Conservation (phyloP, 108 stramenopile genomes). For the Fragilaria radians region DNA sequence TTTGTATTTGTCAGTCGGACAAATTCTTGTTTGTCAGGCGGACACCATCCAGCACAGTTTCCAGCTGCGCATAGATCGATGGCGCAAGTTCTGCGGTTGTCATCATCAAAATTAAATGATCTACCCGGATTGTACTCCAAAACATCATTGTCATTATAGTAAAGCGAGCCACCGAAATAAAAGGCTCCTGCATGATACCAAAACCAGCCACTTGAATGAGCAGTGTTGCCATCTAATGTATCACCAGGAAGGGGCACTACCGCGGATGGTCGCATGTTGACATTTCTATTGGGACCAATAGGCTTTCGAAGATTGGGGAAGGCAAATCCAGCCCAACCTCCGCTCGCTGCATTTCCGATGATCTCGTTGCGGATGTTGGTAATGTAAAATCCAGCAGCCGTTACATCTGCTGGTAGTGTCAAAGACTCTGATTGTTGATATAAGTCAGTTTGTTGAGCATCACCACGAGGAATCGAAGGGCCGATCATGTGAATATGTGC, state of each 20-base stretch:
- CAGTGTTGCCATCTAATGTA: slow-evolving; percentile 28
- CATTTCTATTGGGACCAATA: slow-evolving; percentile 15
- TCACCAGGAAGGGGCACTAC: slow-evolving; percentile 2
- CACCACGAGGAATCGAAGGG: slow-evolving; percentile 2
- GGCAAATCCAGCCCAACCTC: slow-evolving; percentile 42
- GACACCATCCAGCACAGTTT: slow-evolving; percentile 8
- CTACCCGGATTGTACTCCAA: slow-evolving; percentile 30
- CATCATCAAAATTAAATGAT: neutral
- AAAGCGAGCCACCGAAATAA: slow-evolving; percentile 37
- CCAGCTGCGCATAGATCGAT: slow-evolving; percentile 5
- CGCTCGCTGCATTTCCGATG: slow-evolving; percentile 38
- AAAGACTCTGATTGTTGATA: slow-evolving; percentile 8
- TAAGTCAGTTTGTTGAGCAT: slow-evolving; percentile 12
- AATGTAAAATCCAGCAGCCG: slow-evolving; percentile 36
- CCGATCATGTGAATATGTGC: slow-evolving; percentile 44
- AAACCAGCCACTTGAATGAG: slow-evolving; percentile 35
- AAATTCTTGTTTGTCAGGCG: neutral
- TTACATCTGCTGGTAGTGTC: slow-evolving; percentile 31
- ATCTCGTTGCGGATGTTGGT: slow-evolving; percentile 40
- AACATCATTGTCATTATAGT: slow-evolving; percentile 20
- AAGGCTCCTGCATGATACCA: slow-evolving; percentile 33
- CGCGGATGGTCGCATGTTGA: slow-evolving; percentile 11
- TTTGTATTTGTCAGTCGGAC: slow-evolving; percentile 19
- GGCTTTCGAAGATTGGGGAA: slow-evolving; percentile 21
- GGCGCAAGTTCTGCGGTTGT: slow-evolving; percentile 8